A percentile compares a stretch with the other conserved stretches of the same genome.
Conservation (phyloP, 345 rosid species). For the Balakata baccata region DNA sequence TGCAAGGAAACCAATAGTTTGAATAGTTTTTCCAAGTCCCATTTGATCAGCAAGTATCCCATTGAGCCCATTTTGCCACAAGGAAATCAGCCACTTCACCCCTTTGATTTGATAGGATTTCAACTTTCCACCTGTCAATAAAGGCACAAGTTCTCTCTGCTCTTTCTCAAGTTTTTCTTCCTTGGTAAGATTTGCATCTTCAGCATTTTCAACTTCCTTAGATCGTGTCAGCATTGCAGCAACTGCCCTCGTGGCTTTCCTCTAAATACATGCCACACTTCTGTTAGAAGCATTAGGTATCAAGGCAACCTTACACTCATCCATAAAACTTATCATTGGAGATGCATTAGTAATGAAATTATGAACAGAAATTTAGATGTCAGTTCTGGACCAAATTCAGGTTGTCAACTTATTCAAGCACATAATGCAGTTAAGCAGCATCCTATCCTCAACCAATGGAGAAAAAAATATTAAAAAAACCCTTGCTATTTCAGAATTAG, state of each 20-base stretch:
- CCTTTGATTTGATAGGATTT: constrained; percentile 93
- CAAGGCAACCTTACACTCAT: neutral
- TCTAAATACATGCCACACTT: constrained; percentile 32
- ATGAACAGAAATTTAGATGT: neutral
- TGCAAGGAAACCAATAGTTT: constrained; percentile 84
- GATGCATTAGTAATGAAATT: neutral
- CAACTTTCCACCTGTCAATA: constrained; percentile 83
- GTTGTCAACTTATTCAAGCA: neutral
- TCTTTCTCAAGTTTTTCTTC: constrained; percentile 73
- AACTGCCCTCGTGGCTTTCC: constrained; percentile 83
- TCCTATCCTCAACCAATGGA: neutral
- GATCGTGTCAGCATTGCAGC: constrained; percentile 91
- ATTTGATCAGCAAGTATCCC: constrained; percentile 99
- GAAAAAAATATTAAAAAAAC: neutral
- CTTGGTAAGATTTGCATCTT: constrained; percentile 53
- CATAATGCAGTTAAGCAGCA: neutral
- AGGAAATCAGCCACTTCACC: constrained; percentile 91
- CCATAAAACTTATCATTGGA: neutral
- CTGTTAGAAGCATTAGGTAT: neutral
- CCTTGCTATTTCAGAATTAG: neutral
- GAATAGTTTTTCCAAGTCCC: constrained; percentile 99
- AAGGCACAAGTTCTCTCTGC: constrained; percentile 80
- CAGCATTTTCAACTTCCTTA: constrained; percentile 40
- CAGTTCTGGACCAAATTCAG: neutral
- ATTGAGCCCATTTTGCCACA: constrained; percentile 94